Percentiles rank a stretch among this genome's conserved stretches.
Evolutionary conservation across 2,329 filamentous ascomycete species (phyloP).

Genomic region (Scytalidium lignicola): DNA sequence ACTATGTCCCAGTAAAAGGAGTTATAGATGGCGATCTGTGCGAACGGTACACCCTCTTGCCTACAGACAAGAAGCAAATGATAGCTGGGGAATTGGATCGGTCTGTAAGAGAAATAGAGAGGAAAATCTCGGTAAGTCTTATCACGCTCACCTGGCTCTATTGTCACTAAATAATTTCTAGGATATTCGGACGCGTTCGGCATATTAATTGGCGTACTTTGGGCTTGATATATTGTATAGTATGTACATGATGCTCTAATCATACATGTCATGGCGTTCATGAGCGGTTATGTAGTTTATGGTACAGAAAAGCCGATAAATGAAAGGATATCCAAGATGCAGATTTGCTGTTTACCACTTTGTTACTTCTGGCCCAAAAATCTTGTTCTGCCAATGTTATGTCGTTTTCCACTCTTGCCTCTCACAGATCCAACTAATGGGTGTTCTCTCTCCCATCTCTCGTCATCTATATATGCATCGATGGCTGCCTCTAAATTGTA

Average conservation of each 20-base stretch:
- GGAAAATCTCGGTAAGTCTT: constrained; percentile 71
- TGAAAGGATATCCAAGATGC: neutral
- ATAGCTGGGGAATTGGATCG: constrained; percentile 91
- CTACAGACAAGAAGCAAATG: constrained; percentile 87
- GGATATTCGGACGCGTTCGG: constrained; percentile 54
- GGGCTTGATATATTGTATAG: constrained; percentile 2
- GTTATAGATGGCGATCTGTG: constrained; percentile 96
- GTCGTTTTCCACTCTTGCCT: constrained; percentile 34
- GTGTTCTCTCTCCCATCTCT: constrained; percentile 69
- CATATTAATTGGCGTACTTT: constrained; percentile 33
- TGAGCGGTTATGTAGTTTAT: constrained; percentile 14
- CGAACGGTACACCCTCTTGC: constrained; percentile 79
- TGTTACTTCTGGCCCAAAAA: constrained; percentile 24
- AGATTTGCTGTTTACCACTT: constrained; percentile 1
- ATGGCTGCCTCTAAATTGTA: constrained; percentile 64
- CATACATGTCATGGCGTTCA: constrained; percentile 12
- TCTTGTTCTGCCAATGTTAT: constrained; percentile 24
- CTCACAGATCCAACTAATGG: constrained; percentile 46
- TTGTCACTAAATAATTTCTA: constrained; percentile 23
- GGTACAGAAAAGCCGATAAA: constrained; percentile 4
- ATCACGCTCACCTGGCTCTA: neutral
- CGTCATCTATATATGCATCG: constrained; percentile 62
- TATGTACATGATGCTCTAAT: constrained; percentile 14
- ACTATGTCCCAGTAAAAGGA: constrained; percentile 94
- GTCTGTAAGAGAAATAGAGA: constrained; percentile 87